A percentile compares a stretch with the other conserved stretches of the same genome.
Evolutionary conservation across 257 asterid species (phyloP).

Genomic region (Solanum clarkiae): DNA sequence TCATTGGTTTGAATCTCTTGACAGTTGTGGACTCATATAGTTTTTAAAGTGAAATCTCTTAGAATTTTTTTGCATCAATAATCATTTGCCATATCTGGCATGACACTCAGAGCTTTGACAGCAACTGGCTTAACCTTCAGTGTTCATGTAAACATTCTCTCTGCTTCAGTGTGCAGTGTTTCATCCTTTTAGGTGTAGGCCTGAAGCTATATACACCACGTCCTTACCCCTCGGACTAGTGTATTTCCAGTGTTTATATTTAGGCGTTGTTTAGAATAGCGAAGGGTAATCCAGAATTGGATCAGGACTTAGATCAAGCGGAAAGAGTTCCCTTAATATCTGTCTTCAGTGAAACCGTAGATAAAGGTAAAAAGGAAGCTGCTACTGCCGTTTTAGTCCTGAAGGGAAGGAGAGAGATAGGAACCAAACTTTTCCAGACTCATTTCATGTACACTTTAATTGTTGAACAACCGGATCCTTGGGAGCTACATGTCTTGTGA

Average conservation of each 20-base stretch:
- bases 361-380: not conserved
- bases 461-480: not conserved
- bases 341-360: not conserved
- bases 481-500: not conserved
- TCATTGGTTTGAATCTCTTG: not conserved
- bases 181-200: not conserved
- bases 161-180: not conserved
- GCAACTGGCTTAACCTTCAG: not conserved
- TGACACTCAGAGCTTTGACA: not conserved
- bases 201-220: not conserved
- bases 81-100: not conserved
- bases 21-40: too few relatives aligned
- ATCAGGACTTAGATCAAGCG: not conserved
- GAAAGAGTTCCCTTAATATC: not conserved
- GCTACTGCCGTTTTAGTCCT: not conserved
- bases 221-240: too few relatives aligned
- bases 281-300: not conserved
- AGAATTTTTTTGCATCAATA: not conserved
- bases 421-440: not conserved
- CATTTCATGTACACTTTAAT: not conserved
- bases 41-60: not conserved
- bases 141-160: not conserved
- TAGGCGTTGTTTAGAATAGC: not conserved
- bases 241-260: not conserved
- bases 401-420: not conserved